These are phyloP conservation scores for Exophiala oligosperma DNA, from an alignment of 2,329 filamentous ascomycete species.

Conservation along the genomic window DNA sequence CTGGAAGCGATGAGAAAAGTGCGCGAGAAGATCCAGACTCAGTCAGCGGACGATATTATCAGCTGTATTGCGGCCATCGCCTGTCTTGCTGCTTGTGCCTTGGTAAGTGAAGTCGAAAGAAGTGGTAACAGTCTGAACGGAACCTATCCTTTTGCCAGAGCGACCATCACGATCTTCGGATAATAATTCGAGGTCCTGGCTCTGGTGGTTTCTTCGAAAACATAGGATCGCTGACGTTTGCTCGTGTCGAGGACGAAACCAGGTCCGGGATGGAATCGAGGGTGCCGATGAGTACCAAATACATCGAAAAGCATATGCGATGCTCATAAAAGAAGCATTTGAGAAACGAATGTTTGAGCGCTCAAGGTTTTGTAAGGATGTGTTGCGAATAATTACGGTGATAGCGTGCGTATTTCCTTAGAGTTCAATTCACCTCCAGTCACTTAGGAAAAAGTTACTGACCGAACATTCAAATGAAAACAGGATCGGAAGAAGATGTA, in stretches of 20 bases:
- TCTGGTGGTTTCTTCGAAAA: neutral
- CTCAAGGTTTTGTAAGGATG: slow-evolving; percentile 18
- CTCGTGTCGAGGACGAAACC: neutral
- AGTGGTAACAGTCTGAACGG: neutral
- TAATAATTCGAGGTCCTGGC: neutral
- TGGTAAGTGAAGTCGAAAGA: slow-evolving; percentile 9
- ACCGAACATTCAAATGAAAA: neutral
- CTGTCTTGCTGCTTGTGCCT: slow-evolving; percentile 12
- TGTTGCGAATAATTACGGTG: slow-evolving; percentile 16
- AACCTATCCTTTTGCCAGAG: neutral
- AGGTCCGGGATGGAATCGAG: slow-evolving; percentile 13
- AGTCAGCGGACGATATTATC: slow-evolving; percentile 8
- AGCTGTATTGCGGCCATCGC: slow-evolving; percentile 14
- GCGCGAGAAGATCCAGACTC: slow-evolving; percentile 4
- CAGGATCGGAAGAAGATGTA: slow-evolving; percentile 12
- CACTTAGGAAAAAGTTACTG: neutral
- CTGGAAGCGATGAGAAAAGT: slow-evolving; percentile 16
- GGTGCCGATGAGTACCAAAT: slow-evolving; percentile 14
- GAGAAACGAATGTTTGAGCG: slow-evolving; percentile 9
- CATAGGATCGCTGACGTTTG: slow-evolving; percentile 3
- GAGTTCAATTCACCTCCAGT: neutral
- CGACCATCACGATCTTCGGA: neutral
- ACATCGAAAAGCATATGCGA: slow-evolving; percentile 16
- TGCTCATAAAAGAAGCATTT: slow-evolving; percentile 13
- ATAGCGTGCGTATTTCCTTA: slow-evolving; percentile 6